A percentile compares a stretch with the other conserved stretches of the same genome.
Evolutionary conservation across 1,284 basidiomycete species (phyloP).

Genomic region (Rhodotorula mucilaginosa): DNA sequence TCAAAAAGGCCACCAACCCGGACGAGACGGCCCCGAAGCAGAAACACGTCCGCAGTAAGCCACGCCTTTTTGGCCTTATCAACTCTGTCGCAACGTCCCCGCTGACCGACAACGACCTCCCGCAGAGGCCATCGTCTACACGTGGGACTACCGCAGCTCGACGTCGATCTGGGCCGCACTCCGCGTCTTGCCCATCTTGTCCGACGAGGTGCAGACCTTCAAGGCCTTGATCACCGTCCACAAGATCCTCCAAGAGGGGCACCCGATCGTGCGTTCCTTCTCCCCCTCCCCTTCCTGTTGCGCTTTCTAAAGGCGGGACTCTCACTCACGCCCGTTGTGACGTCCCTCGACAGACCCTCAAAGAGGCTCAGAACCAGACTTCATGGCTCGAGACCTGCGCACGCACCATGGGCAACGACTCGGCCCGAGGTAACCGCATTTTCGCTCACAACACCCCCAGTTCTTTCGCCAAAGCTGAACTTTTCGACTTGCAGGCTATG

Average conservation of each 20-base stretch:
- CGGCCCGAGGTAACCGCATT: slow-evolving; percentile 62
- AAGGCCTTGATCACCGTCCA: slow-evolving; percentile 93
- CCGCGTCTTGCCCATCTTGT: slow-evolving; percentile 86
- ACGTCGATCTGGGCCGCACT: slow-evolving; percentile 94
- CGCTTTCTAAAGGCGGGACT: not conserved
- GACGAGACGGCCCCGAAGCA: slow-evolving; percentile 93
- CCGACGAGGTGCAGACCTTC: slow-evolving; percentile 94
- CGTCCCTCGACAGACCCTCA: slow-evolving; percentile 65
- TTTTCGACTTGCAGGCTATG: slow-evolving; percentile 64
- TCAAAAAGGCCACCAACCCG: slow-evolving; percentile 92
- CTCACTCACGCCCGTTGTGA: not conserved
- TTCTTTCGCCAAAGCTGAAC: not conserved
- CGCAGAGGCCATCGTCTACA: slow-evolving; percentile 91
- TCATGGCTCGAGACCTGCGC: slow-evolving; percentile 95
- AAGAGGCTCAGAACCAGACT: slow-evolving; percentile 92
- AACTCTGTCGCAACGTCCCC: not conserved
- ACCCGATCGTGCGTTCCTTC: slow-evolving; percentile 69
- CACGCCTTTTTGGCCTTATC: not conserved
- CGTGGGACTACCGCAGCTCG: slow-evolving; percentile 97
- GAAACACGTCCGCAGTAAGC: slow-evolving; percentile 93
- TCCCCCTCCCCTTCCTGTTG: too few relatives aligned
- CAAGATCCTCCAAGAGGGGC: slow-evolving; percentile 92
- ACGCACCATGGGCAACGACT: slow-evolving; percentile 77
- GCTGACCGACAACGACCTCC: not conserved
- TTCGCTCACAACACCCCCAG: too few relatives aligned